Percentiles rank a stretch among this genome's conserved stretches.
phyloP scores from a whole-genome alignment of 2,329 filamentous ascomycete species.

The Penicillium italicum region DNA sequence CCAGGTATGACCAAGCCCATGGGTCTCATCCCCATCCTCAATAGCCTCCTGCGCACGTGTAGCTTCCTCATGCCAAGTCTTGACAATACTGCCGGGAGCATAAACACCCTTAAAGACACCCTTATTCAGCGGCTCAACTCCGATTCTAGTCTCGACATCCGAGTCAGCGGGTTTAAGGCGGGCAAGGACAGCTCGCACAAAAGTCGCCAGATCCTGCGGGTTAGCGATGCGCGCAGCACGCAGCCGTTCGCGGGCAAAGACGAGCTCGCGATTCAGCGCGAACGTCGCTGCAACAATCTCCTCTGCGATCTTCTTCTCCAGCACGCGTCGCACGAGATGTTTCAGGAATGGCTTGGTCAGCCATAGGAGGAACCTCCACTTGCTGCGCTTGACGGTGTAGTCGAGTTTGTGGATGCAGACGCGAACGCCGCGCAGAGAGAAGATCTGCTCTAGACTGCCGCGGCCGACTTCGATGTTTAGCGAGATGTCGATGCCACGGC shows the following conservation, averaged over 20 bases:
- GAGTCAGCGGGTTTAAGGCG: conserved; percentile 71
- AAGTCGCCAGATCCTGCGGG: conserved; percentile 74
- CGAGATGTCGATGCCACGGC: conserved; percentile 80
- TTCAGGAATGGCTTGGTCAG: conserved; percentile 78
- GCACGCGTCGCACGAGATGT: conserved; percentile 71
- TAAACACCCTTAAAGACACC: conserved; percentile 79
- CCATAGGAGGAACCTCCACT: conserved; percentile 75
- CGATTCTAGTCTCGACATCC: conserved; percentile 70
- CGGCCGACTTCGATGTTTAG: conserved; percentile 80
- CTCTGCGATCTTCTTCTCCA: conserved; percentile 73
- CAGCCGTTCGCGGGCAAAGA: conserved; percentile 82
- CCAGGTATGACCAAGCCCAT: conserved; percentile 58
- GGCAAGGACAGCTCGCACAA: conserved; percentile 76
- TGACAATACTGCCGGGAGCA: conserved; percentile 82
- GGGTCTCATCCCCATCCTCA: conserved; percentile 63
- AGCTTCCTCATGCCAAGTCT: conserved; percentile 83
- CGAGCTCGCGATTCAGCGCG: conserved; percentile 74
- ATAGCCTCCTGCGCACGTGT: conserved; percentile 66
- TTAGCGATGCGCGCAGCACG: conserved; percentile 79
- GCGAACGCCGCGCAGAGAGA: conserved; percentile 70
- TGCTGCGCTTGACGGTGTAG: conserved; percentile 67
- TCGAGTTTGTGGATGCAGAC: conserved; percentile 84
- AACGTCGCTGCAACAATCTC: conserved; percentile 68
- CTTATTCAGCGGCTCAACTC: conserved; percentile 59
- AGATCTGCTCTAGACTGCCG: conserved; percentile 73